phyloP scores from a whole-genome alignment of 2,329 filamentous ascomycete genomes.

The Proliferodiscus dingleyae region DNA sequence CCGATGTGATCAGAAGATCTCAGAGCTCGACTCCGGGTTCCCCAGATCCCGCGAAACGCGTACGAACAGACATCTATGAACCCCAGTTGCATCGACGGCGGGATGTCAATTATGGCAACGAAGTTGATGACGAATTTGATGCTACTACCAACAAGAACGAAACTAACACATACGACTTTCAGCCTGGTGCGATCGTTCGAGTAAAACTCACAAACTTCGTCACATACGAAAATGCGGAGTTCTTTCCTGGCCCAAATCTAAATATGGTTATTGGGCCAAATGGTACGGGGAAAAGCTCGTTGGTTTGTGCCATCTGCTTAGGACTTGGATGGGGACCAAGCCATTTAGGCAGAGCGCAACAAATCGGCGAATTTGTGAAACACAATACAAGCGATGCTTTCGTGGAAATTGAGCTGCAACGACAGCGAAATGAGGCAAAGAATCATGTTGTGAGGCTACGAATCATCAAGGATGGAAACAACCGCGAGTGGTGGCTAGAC shows the following conservation, averaged over 20 bases:
- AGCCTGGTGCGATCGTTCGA: constrained; percentile 78
- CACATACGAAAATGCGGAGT: constrained; percentile 89
- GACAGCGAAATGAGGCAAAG: constrained; percentile 47
- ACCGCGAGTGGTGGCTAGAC: constrained; percentile 73
- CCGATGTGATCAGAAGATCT: constrained; percentile 15
- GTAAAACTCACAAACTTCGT: constrained; percentile 87
- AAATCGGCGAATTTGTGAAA: constrained; percentile 87
- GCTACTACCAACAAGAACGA: constrained; percentile 2
- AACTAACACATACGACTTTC: constrained; percentile 14
- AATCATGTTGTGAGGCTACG: constrained; percentile 73
- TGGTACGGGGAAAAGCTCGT: constrained; percentile 93
- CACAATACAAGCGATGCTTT: constrained; percentile 71
- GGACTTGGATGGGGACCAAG: constrained; percentile 80
- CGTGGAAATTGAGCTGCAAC: constrained; percentile 88
- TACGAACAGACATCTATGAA: constrained; percentile 19
- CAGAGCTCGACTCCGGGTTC: constrained; percentile 15
- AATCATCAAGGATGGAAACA: constrained; percentile 80
- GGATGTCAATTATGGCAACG: constrained; percentile 4
- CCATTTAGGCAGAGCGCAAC: constrained; percentile 79
- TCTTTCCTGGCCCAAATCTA: constrained; percentile 82
- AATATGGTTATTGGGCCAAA: constrained; percentile 99
- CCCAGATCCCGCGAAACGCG: constrained; percentile 22
- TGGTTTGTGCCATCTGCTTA: constrained; percentile 94
- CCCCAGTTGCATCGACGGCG: constrained; percentile 7
- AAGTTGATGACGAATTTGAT: constrained; percentile 8